Conservation (phyloP, 2,329 filamentous ascomycete genomes). For the Neocucurbitaria cava region DNA sequence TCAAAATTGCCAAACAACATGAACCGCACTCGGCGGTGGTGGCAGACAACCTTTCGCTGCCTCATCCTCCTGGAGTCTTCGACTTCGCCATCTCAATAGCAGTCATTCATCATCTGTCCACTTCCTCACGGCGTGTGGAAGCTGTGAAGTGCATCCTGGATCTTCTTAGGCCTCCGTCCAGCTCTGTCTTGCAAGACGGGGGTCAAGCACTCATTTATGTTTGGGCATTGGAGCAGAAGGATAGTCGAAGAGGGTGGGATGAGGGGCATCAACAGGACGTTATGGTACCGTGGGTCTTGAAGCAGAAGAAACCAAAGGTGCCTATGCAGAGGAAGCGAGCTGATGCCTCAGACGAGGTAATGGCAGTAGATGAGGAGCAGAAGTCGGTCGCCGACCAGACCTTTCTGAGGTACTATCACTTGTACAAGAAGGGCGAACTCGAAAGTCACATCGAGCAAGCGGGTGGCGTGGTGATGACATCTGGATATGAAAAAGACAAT, state of each 20-base stretch:
- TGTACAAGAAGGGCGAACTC: slow-evolving; percentile 86
- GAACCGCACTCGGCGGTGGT: slow-evolving; percentile 73
- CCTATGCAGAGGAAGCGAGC: slow-evolving; percentile 21
- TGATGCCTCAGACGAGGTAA: neutral
- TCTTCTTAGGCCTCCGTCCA: slow-evolving; percentile 58
- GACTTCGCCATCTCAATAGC: slow-evolving; percentile 96
- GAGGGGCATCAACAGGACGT: slow-evolving; percentile 85
- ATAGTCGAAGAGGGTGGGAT: slow-evolving; percentile 87
- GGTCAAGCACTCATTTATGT: slow-evolving; percentile 85
- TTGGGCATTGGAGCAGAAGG: slow-evolving; percentile 93
- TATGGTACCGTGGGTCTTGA: slow-evolving; percentile 92
- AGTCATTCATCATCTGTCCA: slow-evolving; percentile 92
- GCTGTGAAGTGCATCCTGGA: slow-evolving; percentile 75
- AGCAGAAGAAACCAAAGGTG: slow-evolving; percentile 47
- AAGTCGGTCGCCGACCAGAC: slow-evolving; percentile 57
- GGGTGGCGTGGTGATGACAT: slow-evolving; percentile 76
- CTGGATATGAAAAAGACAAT: slow-evolving; percentile 96
- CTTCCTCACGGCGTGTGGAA: slow-evolving; percentile 71
- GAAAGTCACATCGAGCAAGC: slow-evolving; percentile 78
- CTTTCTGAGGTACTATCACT: slow-evolving; percentile 91
- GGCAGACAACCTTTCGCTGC: slow-evolving; percentile 83
- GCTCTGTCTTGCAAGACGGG: slow-evolving; percentile 10
- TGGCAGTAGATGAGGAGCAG: slow-evolving; percentile 19
- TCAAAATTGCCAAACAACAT: slow-evolving; percentile 61
- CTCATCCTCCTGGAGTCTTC: slow-evolving; percentile 70